Base-by-base conservation (phyloP, 257 asterid species). In the Nicotiana noctiflora region DNA sequence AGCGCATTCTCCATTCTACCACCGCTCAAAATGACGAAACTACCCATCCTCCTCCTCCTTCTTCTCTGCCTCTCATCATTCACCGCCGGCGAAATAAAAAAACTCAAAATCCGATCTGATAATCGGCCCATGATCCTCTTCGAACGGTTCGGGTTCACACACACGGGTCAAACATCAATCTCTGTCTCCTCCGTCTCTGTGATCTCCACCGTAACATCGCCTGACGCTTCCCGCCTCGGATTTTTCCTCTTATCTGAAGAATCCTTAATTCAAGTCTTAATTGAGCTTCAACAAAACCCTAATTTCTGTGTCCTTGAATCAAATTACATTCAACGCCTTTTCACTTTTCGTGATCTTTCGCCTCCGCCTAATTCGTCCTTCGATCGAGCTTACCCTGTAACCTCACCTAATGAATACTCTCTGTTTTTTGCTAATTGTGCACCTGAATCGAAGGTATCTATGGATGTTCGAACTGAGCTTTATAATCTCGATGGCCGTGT, bases 111-210 rank as follows among this genome's bases (percentile, higher is more conserved):
- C 87, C 79, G 86, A 31, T 72, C 91, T 83, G 98, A 96, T 67
- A 37, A 93, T 0, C 93, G 98, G 64, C 86, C 98, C 13, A 90
- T 96, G 95, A 96, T 96, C 83, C 92, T 94, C 80, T 93, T 96
- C 83, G 98, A 94, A 34, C 94, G 96, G 25, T 96, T 94, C 82
- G 99, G 97, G 21, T 96, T 96, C 88, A 96, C 98, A 40, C 98
- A 90, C 86, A 90, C 98, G 23, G 98, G 99, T 31, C 97, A 86
- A 76, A 93, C 90, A 59, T 70, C 87, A 80, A 87, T 94, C 86
- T 0, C 91, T 80, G 95, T 94, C 81, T 89, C 97, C 25, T 83
- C 92, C 66, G 99, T 93, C 1, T 88, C 95, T 79, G 99, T 94
- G 12, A 66, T 79, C 77, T 87, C 98, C 55, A 1, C 84, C 31